These are phyloP conservation scores for Trichoderma sp. DNA, from an alignment of 2,329 filamentous ascomycete species.

Conservation along the genomic window DNA sequence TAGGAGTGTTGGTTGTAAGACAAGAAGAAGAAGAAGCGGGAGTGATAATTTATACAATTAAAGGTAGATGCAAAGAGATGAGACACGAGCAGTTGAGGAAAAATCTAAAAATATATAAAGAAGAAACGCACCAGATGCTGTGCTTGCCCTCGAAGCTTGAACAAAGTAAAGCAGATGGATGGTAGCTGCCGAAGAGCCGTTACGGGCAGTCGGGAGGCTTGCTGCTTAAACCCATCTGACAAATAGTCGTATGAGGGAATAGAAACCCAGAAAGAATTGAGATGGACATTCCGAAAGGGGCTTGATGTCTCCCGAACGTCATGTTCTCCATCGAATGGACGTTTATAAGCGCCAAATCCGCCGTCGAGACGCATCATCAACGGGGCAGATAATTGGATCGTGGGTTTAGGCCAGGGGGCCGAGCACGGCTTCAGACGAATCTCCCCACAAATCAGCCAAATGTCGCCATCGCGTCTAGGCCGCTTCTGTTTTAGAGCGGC, in stretches of 20 bases:
- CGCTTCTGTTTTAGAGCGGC: conserved; percentile 7
- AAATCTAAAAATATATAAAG: neutral
- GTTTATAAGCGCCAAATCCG: neutral
- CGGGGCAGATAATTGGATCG: conserved; percentile 6
- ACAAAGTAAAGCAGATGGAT: neutral
- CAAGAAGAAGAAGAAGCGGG: neutral
- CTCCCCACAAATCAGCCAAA: conserved; percentile 13
- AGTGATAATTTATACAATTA: neutral
- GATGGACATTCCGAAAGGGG: neutral
- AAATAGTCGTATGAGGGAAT: conserved; percentile 7
- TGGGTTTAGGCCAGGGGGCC: neutral
- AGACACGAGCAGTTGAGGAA: neutral
- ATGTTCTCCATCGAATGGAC: conserved; percentile 6
- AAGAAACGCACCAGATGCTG: neutral
- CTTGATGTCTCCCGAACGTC: neutral
- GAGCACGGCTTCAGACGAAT: neutral
- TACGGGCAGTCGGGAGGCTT: conserved; percentile 2
- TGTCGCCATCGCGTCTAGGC: conserved; percentile 17
- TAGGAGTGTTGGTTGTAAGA: neutral
- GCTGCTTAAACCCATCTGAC: neutral
- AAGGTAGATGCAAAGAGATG: neutral
- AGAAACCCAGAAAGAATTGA: neutral
- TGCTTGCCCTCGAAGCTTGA: neutral
- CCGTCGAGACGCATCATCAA: neutral
- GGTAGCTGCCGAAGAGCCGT: conserved; percentile 7